These are phyloP conservation scores for Rhodotorula toruloides DNA, from an alignment of 768 basidiomycete species.

Conservation along the genomic window DNA sequence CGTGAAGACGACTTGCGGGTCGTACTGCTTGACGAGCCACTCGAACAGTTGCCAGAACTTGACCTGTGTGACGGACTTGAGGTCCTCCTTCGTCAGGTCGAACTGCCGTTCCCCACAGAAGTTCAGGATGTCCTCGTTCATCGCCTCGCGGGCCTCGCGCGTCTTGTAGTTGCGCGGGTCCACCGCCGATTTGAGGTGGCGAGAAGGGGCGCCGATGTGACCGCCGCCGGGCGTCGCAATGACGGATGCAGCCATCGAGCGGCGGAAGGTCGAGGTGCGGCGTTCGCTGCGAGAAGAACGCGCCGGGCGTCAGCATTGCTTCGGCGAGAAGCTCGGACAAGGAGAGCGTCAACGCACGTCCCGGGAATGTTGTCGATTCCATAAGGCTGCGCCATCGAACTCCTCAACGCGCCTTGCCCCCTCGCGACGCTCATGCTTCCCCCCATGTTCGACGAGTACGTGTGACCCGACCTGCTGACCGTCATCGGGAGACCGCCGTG, in stretches of 20 bases:
- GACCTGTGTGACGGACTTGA: constrained; percentile 73
- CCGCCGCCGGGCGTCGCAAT: constrained; percentile 19
- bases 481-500: constrained; percentile 35
- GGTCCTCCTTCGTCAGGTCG: constrained; percentile 52
- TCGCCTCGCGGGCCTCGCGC: constrained; percentile 8
- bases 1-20: constrained; percentile 54
- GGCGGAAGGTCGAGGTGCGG: constrained; percentile 31
- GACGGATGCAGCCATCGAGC: constrained; percentile 9
- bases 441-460: background rate
- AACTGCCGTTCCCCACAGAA: constrained; percentile 38
- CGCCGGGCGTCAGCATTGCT: background rate
- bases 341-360: background rate
- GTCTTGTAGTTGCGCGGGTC: constrained; percentile 23
- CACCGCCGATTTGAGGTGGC: background rate
- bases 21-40: constrained; percentile 63
- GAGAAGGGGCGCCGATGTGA: constrained; percentile 8
- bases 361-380: constrained; percentile 31
- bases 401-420: constrained; percentile 1
- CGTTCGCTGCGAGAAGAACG: constrained; percentile 10
- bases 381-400: constrained; percentile 10
- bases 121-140: constrained; percentile 36
- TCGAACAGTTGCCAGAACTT: constrained; percentile 82
- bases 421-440: constrained; percentile 23
- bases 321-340: background rate
- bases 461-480: constrained; percentile 3